phyloP scores from a whole-genome alignment of 2,329 filamentous ascomycete species.

The Xylaria sp. region DNA sequence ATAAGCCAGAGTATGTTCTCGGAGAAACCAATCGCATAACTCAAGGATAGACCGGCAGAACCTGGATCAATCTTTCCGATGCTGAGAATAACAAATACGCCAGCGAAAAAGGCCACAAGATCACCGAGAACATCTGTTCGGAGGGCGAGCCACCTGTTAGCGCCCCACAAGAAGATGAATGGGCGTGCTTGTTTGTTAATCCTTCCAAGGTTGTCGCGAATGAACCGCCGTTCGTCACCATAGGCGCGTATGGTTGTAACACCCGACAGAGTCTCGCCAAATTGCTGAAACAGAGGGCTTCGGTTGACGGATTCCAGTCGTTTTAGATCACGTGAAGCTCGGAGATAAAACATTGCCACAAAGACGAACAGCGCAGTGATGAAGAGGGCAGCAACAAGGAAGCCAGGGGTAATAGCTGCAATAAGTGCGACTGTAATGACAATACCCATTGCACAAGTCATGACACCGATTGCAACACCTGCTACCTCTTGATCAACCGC shows the following conservation, averaged over 20 bases:
- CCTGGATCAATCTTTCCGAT: conserved; percentile 86
- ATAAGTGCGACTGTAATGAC: conserved; percentile 88
- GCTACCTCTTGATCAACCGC: conserved; percentile 95
- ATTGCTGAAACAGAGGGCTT: conserved; percentile 96
- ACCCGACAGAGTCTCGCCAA: conserved; percentile 91
- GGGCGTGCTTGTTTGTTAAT: conserved; percentile 92
- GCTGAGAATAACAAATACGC: conserved; percentile 85
- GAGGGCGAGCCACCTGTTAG: conserved; percentile 95
- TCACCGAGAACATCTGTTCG: conserved; percentile 90
- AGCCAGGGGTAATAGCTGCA: conserved; percentile 85
- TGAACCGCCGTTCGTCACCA: conserved; percentile 90
- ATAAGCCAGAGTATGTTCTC: conserved; percentile 98
- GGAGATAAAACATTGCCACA: conserved; percentile 86
- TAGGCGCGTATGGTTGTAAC: conserved; percentile 98
- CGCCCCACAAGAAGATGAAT: conserved; percentile 95
- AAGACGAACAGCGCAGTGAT: conserved; percentile 84
- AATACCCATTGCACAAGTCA: conserved; percentile 69
- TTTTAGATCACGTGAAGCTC: conserved; percentile 93
- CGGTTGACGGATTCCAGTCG: conserved; percentile 91
- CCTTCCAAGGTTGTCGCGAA: conserved; percentile 84
- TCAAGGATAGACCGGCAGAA: conserved; percentile 89
- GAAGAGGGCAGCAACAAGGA: conserved; percentile 84
- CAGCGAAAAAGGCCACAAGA: conserved; percentile 90
- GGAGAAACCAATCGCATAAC: conserved; percentile 95
- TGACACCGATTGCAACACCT: conserved; percentile 80